These are phyloP conservation scores for Leucocoprinus birnbaumii DNA, from an alignment of 768 basidiomycete species.

Conservation along the genomic window DNA sequence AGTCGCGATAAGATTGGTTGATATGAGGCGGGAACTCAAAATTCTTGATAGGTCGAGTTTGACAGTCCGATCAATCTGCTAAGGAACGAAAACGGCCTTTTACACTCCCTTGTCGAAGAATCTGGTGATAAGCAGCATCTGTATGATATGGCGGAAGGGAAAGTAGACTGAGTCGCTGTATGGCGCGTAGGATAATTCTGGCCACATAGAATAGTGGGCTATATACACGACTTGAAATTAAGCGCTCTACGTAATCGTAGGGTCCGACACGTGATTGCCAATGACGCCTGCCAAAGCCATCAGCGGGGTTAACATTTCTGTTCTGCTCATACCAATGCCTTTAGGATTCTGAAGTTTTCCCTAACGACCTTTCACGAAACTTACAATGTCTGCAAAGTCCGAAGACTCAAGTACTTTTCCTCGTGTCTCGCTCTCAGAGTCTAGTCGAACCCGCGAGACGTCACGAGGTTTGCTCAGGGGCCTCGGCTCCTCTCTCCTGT, in stretches of 20 bases:
- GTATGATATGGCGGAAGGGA: constrained; percentile 38
- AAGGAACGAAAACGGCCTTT: constrained; percentile 43
- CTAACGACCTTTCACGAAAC: neutral
- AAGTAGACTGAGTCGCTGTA: no score
- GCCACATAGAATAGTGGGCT: no score
- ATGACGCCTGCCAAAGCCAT: neutral
- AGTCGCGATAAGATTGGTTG: neutral
- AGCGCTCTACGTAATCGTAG: no score
- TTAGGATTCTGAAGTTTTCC: neutral
- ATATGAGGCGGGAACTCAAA: no score
- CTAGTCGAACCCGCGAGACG: neutral
- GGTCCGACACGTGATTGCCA: neutral
- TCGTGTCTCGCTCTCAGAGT: neutral
- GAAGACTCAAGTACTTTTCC: neutral
- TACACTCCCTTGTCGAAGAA: constrained; percentile 58
- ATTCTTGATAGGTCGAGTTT: neutral
- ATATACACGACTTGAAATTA: no score
- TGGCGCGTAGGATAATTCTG: no score
- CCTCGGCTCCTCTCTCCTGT: constrained; percentile 11
- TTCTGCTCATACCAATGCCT: neutral
- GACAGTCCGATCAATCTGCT: constrained; percentile 51
- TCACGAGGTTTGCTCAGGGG: neutral
- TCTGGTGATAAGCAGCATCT: constrained; percentile 51
- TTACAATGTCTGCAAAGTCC: neutral
- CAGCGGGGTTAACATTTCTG: no score